Evolutionary conservation across 805 yeast species (phyloP).

Genomic region (Ogataea siamensis): DNA sequence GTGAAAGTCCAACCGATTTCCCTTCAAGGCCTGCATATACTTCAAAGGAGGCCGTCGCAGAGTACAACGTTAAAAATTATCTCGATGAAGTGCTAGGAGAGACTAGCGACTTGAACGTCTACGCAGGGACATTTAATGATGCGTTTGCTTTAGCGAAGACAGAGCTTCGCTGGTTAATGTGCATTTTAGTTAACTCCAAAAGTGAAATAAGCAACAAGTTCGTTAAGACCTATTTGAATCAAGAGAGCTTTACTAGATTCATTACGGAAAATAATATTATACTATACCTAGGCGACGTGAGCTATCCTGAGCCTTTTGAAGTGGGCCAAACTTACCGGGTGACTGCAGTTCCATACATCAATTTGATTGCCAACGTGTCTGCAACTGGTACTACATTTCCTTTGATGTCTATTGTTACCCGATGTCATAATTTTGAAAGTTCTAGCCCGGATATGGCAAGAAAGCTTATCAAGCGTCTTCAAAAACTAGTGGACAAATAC

Average conservation of each 20-base stretch:
- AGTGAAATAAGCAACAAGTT: slow-evolving; percentile 42
- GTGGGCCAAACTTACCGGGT: slow-evolving; percentile 56
- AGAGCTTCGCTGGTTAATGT: slow-evolving; percentile 50
- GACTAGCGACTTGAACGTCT: slow-evolving; percentile 29
- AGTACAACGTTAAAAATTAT: slow-evolving; percentile 17
- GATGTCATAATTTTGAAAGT: slow-evolving; percentile 35
- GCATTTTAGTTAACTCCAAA: slow-evolving; percentile 49
- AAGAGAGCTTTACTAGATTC: slow-evolving; percentile 41
- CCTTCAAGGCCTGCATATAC: slow-evolving; percentile 32
- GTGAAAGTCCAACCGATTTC: slow-evolving; percentile 30
- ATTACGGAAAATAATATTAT: slow-evolving; percentile 44
- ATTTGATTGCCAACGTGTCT: slow-evolving; percentile 52
- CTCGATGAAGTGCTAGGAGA: slow-evolving; percentile 25
- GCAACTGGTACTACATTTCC: slow-evolving; percentile 50
- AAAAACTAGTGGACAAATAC: slow-evolving; percentile 48
- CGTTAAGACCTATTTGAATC: slow-evolving; percentile 45
- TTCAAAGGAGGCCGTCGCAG: slow-evolving; percentile 19
- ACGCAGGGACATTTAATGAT: slow-evolving; percentile 41
- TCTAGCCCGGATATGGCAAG: slow-evolving; percentile 19
- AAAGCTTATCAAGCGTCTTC: slow-evolving; percentile 37
- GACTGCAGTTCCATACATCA: slow-evolving; percentile 53
- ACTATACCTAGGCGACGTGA: slow-evolving; percentile 63
- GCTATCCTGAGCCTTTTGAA: slow-evolving; percentile 63
- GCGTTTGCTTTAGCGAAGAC: slow-evolving; percentile 39
- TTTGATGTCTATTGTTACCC: slow-evolving; percentile 47